phyloP scores from a whole-genome alignment of 176 grass and related monocot genomes.

The Elymus sibiricus region DNA sequence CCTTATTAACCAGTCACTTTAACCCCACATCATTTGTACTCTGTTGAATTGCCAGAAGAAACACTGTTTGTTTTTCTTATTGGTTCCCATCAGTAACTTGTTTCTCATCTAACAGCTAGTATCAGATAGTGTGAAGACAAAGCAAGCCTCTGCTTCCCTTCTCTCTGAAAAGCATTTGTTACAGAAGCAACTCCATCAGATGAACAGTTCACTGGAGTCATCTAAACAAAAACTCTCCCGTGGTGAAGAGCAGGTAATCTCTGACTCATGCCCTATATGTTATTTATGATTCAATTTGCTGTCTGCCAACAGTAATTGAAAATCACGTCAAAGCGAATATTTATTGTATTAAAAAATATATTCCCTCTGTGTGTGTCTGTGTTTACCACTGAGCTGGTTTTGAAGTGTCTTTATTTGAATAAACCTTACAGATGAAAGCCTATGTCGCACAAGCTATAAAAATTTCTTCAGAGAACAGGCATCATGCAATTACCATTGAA shows the following conservation, averaged over 20 bases:
- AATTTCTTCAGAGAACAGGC: slow-evolving; percentile 69
- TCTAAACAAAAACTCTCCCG: slow-evolving; percentile 69
- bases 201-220: slow-evolving; percentile 59
- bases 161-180: slow-evolving; percentile 84
- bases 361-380: background rate
- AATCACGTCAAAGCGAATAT: background rate
- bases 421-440: slow-evolving; percentile 62
- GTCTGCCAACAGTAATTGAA: background rate
- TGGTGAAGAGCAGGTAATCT: slow-evolving; percentile 83
- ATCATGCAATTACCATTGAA: slow-evolving; percentile 65
- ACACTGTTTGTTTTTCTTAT: background rate
- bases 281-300: slow-evolving; percentile 16
- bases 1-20: background rate
- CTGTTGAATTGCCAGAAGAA: background rate
- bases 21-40: background rate
- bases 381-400: background rate
- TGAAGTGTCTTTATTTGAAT: slow-evolving; percentile 19
- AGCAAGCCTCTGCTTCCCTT: slow-evolving; percentile 77
- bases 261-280: slow-evolving; percentile 11
- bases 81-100: slow-evolving; percentile 24
- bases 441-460: slow-evolving; percentile 72
- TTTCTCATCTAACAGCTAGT: slow-evolving; percentile 63
- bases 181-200: slow-evolving; percentile 83
- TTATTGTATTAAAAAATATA: background rate
- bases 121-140: slow-evolving; percentile 96